These are phyloP conservation scores for Calocybe gangraenosa DNA, from an alignment of 768 basidiomycete species.

Conservation along the genomic window DNA sequence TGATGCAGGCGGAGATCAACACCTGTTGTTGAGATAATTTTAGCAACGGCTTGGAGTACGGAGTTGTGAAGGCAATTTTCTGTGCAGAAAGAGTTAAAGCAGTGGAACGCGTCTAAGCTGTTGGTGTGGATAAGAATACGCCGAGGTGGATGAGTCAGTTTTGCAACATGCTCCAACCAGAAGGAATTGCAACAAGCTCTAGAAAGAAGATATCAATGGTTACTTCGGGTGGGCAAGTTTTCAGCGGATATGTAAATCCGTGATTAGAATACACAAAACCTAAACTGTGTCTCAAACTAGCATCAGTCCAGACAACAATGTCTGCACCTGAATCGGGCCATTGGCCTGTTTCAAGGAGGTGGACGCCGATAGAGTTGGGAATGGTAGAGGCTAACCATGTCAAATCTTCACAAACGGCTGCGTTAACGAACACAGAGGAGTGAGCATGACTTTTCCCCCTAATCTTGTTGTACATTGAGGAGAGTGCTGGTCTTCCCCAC, in stretches of 20 bases:
- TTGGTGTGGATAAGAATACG: neutral
- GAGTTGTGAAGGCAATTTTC: neutral
- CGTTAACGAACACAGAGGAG: too few relatives aligned
- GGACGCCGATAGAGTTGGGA: too few relatives aligned
- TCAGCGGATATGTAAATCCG: conserved; percentile 17
- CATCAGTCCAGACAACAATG: conserved; percentile 20
- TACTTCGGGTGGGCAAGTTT: neutral
- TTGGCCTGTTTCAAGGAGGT: conserved; percentile 9
- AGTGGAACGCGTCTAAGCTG: neutral
- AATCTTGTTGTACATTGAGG: conserved; percentile 17
- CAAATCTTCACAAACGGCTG: neutral
- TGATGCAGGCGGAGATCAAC: too few relatives aligned
- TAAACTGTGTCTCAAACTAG: conserved; percentile 8
- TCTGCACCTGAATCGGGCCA: conserved; percentile 18
- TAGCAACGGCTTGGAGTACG: neutral
- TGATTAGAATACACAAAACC: conserved; percentile 10
- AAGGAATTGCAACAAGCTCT: conserved; percentile 14
- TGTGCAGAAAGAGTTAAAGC: neutral
- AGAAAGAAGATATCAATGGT: conserved; percentile 22
- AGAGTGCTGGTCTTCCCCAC: conserved; percentile 12
- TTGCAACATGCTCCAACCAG: conserved; percentile 2
- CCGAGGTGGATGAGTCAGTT: neutral
- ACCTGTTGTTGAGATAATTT: too few relatives aligned
- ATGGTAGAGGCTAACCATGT: conserved; percentile 6
- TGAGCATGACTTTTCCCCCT: neutral